These are phyloP conservation scores for Didymella pomorum DNA, from an alignment of 2,329 filamentous ascomycete species.

Conservation along the genomic window DNA sequence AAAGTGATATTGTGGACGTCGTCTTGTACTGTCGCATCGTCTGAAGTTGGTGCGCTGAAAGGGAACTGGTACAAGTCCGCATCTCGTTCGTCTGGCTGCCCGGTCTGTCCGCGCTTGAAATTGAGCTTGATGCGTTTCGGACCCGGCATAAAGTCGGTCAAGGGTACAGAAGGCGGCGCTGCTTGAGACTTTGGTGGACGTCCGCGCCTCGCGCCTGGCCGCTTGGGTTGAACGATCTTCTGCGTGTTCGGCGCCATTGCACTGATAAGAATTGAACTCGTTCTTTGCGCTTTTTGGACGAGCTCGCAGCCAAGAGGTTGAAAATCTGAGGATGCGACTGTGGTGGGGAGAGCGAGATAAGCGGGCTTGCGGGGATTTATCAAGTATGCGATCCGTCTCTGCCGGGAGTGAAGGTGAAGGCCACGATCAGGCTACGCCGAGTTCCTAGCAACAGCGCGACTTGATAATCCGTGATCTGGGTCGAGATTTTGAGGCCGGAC, in stretches of 20 bases:
- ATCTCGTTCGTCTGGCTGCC: background rate
- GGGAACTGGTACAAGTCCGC: background rate
- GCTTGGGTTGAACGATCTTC: conserved; percentile 7
- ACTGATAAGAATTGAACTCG: background rate
- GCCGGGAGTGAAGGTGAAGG: conserved; percentile 10
- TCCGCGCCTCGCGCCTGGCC: background rate
- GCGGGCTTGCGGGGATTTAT: background rate
- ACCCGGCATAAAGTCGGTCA: background rate
- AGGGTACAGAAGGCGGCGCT: background rate
- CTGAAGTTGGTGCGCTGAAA: conserved; percentile 8
- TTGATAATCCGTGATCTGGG: background rate
- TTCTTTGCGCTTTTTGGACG: background rate
- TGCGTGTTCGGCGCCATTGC: conserved; percentile 11
- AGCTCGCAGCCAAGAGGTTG: background rate
- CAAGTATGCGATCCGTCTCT: background rate
- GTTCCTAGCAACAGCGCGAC: background rate
- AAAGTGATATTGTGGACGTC: background rate
- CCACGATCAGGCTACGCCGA: background rate
- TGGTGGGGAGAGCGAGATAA: background rate
- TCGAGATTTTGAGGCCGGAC: background rate
- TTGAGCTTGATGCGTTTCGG: conserved; percentile 4
- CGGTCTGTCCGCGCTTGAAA: background rate
- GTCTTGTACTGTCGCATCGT: background rate
- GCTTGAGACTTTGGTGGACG: background rate
- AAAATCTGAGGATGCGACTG: background rate